Evolutionary conservation across 2,329 filamentous ascomycete species (phyloP).

Genomic region (Thermoascus crustaceus): DNA sequence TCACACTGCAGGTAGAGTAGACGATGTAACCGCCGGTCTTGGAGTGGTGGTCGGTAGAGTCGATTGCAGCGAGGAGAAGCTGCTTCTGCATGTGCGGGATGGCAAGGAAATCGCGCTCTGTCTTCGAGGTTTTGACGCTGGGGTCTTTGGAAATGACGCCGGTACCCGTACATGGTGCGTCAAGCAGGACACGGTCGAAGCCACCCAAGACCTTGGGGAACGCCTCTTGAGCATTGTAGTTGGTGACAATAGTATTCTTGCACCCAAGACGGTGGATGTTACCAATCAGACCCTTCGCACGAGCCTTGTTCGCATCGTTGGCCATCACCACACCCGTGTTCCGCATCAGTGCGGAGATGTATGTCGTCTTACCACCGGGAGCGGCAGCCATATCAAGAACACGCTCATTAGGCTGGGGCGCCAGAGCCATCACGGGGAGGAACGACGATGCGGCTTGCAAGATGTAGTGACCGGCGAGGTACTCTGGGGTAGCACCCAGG

Average conservation of each 20-base stretch:
- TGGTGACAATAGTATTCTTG: slow-evolving; percentile 90
- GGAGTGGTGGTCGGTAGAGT: slow-evolving; percentile 83
- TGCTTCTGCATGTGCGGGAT: slow-evolving; percentile 94
- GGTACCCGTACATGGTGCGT: slow-evolving; percentile 92
- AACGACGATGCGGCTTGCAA: slow-evolving; percentile 95
- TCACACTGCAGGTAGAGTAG: slow-evolving; percentile 94
- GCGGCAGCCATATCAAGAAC: slow-evolving; percentile 92
- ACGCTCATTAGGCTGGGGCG: slow-evolving; percentile 85
- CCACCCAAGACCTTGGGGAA: slow-evolving; percentile 93
- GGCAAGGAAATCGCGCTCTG: slow-evolving; percentile 85
- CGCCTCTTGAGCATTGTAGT: slow-evolving; percentile 78
- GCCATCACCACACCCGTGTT: slow-evolving; percentile 94
- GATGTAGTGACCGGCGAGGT: slow-evolving; percentile 95
- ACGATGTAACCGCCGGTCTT: slow-evolving; percentile 93
- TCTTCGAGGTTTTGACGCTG: slow-evolving; percentile 97
- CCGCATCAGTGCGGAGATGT: slow-evolving; percentile 94
- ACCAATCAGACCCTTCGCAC: slow-evolving; percentile 94
- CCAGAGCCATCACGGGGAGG: slow-evolving; percentile 93
- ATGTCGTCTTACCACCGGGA: slow-evolving; percentile 91
- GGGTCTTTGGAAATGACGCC: slow-evolving; percentile 97
- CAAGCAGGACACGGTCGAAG: slow-evolving; percentile 88
- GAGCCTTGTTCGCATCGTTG: slow-evolving; percentile 89
- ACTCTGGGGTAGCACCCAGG: slow-evolving; percentile 91
- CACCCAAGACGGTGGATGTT: slow-evolving; percentile 93
- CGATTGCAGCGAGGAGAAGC: slow-evolving; percentile 82